Evolutionary conservation across 2,329 filamentous ascomycete genomes (phyloP).

Genomic region (Aphanoascus verrucosus): DNA sequence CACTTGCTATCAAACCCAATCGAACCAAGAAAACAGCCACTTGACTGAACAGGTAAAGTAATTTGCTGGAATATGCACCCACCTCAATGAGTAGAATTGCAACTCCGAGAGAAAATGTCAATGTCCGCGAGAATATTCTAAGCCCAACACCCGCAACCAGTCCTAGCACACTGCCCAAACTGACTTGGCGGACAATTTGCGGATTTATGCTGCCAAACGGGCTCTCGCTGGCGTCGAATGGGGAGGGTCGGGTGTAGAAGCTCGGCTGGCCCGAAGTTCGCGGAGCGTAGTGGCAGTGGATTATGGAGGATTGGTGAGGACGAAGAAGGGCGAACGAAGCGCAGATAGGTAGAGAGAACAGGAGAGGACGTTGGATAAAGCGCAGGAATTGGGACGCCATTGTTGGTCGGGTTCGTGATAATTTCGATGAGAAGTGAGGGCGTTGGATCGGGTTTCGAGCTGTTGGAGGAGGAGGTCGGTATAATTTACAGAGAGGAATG

Average conservation of each 20-base stretch:
- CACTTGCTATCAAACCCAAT: background rate
- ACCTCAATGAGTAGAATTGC: slow-evolving; percentile 38
- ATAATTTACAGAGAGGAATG: too few relatives aligned
- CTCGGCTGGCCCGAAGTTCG: slow-evolving; percentile 3
- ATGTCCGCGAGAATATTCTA: slow-evolving; percentile 35
- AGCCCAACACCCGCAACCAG: slow-evolving; percentile 35
- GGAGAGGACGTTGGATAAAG: slow-evolving; percentile 15
- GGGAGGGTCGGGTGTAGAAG: slow-evolving; percentile 9
- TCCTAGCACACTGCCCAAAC: slow-evolving; percentile 37
- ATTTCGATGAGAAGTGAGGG: background rate
- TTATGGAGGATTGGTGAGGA: slow-evolving; percentile 21
- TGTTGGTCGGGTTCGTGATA: background rate
- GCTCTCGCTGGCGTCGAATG: background rate
- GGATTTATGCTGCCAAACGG: slow-evolving; percentile 21
- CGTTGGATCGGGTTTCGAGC: background rate
- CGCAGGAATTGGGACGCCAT: slow-evolving; percentile 18
- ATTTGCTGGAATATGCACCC: slow-evolving; percentile 14
- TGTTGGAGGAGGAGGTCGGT: background rate
- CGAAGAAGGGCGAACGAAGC: slow-evolving; percentile 27
- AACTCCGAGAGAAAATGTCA: slow-evolving; percentile 36
- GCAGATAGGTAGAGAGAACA: slow-evolving; percentile 22
- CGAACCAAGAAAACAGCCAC: background rate
- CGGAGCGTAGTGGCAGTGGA: slow-evolving; percentile 29
- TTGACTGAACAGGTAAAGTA: background rate
- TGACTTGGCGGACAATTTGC: slow-evolving; percentile 35